Percentiles rank a stretch among this genome's conserved stretches.
Evolutionary conservation across 495 filamentous ascomycete species (phyloP).

Genomic region (Hypoxylon intermedium): DNA sequence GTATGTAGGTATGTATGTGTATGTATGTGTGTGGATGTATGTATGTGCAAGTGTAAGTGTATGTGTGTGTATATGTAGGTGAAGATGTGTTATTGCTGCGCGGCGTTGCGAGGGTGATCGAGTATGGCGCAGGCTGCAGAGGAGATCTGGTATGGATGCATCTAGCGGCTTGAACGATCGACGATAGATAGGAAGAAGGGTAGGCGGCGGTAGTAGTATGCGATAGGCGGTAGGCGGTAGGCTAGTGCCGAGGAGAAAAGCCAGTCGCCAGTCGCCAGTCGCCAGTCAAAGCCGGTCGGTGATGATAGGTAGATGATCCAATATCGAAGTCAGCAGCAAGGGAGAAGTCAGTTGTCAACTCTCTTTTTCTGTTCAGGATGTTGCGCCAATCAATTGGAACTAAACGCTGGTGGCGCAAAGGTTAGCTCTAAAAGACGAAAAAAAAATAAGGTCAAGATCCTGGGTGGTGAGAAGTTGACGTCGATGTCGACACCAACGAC

Average conservation of each 20-base stretch:
- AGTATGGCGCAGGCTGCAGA: conserved; percentile 29
- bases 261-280: no score
- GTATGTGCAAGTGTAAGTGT: not conserved
- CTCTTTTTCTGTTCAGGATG: conserved; percentile 7
- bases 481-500: conserved; percentile 28
- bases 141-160: conserved; percentile 34
- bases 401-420: conserved; percentile 34
- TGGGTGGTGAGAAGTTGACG: conserved; percentile 22
- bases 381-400: conserved; percentile 36
- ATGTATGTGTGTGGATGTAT: conserved; percentile 6
- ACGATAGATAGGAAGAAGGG: not conserved
- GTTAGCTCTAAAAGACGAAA: conserved; percentile 8
- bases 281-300: conserved; percentile 10
- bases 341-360: conserved; percentile 16
- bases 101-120: conserved; percentile 33
- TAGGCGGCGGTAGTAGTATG: not conserved
- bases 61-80: conserved; percentile 8
- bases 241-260: conserved; percentile 4
- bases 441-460: conserved; percentile 2
- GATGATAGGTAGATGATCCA: conserved; percentile 12
- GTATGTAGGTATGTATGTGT: no score
- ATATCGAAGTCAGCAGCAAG: conserved; percentile 26
- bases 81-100: conserved; percentile 30
- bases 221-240: no score
- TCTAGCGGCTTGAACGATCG: conserved; percentile 26